Base-by-base conservation (phyloP, 768 basidiomycete genomes). In the Tylopilus sp. region DNA sequence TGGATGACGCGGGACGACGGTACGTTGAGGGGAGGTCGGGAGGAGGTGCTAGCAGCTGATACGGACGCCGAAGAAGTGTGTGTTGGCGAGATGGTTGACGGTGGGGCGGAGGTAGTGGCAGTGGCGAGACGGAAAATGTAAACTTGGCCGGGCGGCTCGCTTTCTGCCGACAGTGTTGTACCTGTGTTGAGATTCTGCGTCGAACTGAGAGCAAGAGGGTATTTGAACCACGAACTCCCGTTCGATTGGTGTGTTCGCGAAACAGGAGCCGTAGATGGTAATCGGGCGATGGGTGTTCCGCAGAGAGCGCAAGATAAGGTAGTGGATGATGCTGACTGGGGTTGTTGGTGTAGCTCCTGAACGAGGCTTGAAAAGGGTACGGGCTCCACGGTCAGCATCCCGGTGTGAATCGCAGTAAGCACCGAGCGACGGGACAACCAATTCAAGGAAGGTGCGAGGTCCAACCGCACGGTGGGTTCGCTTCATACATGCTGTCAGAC, bases 371-470 rank as follows among this genome's bases (percentile, higher is more conserved):
- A 65, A 19, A 84, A 79, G 0, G 88, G 74, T 55, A 94, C 78
- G 4, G 96, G 95, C 65, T 98, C 96, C 47, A 99, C 85, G 14
- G 80, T 83, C 26, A 99, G 80, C 64, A 94, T 89, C 0, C 92
- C 92, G 10, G 79, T 81, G 58, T 98, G 84, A 53, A 99, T 89
- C 6, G 96, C 96, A 24, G 83, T 72, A 4, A 86, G 78, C 22
- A 98, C 87, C 5, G 85, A 85, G 26, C 93, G 84, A 25, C 94
- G 81, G 16, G 89, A 87, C n/a, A 98, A 77, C 90, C 92, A 98
- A 63, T 91, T 94, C 30, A 99, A 75, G 13, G 93, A 90, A 0
- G 95, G 92, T 0, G 97, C 94, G n/a, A 90, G 74, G 65, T 98
- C 97, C 17, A 99, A 79, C 10, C 97, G 86, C 28, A 97, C 75